phyloP scores from a whole-genome alignment of 2,329 filamentous ascomycete genomes.

The Aspergillus sp. region DNA sequence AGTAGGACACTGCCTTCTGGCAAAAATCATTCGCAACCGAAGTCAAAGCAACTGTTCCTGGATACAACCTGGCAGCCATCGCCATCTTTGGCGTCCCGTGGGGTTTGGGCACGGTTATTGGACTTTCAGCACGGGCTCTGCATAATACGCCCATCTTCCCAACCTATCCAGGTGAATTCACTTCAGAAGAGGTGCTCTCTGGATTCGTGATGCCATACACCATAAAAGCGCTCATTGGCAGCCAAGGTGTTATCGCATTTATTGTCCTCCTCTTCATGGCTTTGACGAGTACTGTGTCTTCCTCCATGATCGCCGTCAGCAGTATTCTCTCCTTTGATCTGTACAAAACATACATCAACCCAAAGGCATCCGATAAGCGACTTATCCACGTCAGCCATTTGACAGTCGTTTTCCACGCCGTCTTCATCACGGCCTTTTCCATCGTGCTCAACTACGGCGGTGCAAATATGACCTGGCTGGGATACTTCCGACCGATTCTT shows the following conservation, averaged over 20 bases:
- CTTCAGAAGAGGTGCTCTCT: conserved; percentile 35
- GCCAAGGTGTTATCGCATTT: conserved; percentile 38
- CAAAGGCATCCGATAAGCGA: conserved; percentile 38
- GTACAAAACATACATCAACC: conserved; percentile 49
- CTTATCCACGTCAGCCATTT: conserved; percentile 43
- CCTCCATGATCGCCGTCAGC: conserved; percentile 49
- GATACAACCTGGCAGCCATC: conserved; percentile 43
- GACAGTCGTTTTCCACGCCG: conserved; percentile 44
- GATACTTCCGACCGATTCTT: conserved; percentile 39
- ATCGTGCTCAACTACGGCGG: conserved; percentile 46
- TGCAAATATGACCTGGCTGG: conserved; percentile 46
- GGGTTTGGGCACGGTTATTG: conserved; percentile 45
- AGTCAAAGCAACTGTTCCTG: conserved; percentile 44
- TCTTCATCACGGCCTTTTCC: conserved; percentile 46
- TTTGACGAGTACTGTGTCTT: conserved; percentile 47
- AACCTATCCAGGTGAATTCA: conserved; percentile 40
- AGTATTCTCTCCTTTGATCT: conserved; percentile 48
- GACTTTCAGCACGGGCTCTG: conserved; percentile 41
- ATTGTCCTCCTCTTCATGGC: conserved; percentile 51
- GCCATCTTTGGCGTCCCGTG: conserved; percentile 46
- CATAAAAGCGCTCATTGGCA: conserved; percentile 41
- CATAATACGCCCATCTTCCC: conserved; percentile 44
- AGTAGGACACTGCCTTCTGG: conserved; percentile 48
- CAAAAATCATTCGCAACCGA: conserved; percentile 50
- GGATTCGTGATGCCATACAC: conserved; percentile 47